Evolutionary conservation across 2,329 filamentous ascomycete genomes (phyloP), one percentile per base, ranked within the genome.

Genomic region (Celoporthe dispersa): DNA sequence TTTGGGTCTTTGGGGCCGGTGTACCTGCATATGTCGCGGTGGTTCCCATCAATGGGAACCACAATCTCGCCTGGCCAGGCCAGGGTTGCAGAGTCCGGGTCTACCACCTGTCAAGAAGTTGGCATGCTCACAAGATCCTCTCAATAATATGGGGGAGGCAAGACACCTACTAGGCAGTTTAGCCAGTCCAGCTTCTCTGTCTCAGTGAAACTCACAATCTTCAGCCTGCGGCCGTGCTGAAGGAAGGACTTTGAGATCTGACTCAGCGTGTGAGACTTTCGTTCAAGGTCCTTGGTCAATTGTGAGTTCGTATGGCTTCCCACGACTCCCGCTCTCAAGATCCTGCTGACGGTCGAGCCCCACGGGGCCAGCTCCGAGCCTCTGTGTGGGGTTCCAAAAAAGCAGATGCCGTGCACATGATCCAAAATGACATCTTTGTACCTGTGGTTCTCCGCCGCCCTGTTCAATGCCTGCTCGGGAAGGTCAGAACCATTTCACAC

Each of bases 241-340:
- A 48, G 3, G n/a, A 67, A 67, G 16, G 65, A 67, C 11, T 67
- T 60, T 14, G 65, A 59, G 14, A 67, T 67, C 5, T 60, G 48
- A 12, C 25, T 33, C 9, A 67, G 51, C 1, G 51, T 19, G 16
- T 25, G 14, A 28, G 65, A 67, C 14, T 67, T 67, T 14, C 25
- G 35, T 16, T 67, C 65, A 11, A 67, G 53, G 7, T 67, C 35
- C 35, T 61, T 61, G 16, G 33, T 61, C 16, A 67, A 25, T 41
- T 61, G 65, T 6, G 65, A 67, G 65, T 67, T 67, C 9, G 65
- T 67, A 37, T 61, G 48, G 25, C n/a, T 67, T 14, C 65, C 65
- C 53, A 67, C 28, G 16, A 35, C 33, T 14, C 51, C 53, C 22
- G 65, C 53, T 22, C n/a, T 60, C 44, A 67, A 57, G 25, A 57